A percentile compares a stretch with the other conserved stretches of the same genome.
These are phyloP conservation scores for Gonapodya prolifera DNA, from an alignment of 192 early-diverging fungal genomes.

Conservation along the genomic window DNA sequence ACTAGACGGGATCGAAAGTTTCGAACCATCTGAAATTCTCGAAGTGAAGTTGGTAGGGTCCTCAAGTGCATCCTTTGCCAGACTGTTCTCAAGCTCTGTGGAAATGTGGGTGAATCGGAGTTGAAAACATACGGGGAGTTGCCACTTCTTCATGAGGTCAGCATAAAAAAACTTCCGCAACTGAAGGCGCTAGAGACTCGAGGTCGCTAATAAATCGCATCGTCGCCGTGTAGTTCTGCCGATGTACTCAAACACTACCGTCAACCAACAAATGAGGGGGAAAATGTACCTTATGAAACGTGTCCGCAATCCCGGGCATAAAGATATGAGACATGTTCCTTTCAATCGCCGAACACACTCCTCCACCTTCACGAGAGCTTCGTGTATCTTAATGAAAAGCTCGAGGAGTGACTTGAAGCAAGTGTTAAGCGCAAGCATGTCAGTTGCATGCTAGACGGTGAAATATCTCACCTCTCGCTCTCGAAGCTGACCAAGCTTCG, in stretches of 20 bases:
- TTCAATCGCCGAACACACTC: constrained; percentile 29
- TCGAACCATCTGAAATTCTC: constrained; percentile 1
- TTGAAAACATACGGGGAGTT: constrained; percentile 46
- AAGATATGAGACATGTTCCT: constrained; percentile 39
- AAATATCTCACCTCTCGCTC: constrained; percentile 49
- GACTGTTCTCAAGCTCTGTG: not conserved
- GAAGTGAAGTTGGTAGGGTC: constrained; percentile 22
- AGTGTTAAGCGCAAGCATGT: not conserved
- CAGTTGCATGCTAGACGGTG: constrained; percentile 2
- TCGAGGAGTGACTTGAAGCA: constrained; percentile 41
- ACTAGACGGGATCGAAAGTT: constrained; percentile 25
- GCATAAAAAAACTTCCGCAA: constrained; percentile 32
- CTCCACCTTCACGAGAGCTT: constrained; percentile 66
- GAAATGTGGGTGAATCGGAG: constrained; percentile 21
- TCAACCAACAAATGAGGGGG: not conserved
- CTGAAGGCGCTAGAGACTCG: constrained; percentile 27
- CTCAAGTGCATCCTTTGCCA: constrained; percentile 20
- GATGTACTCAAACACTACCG: not conserved
- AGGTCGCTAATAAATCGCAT: constrained; percentile 37
- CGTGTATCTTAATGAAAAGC: constrained; percentile 58
- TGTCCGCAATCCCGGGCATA: constrained; percentile 48
- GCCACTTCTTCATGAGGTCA: constrained; percentile 47
- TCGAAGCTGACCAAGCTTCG: constrained; percentile 43
- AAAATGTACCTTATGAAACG: constrained; percentile 48
- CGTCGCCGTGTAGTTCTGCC: constrained; percentile 40